These are phyloP conservation scores for Venturia aucupariae DNA, from an alignment of 2,329 filamentous ascomycete genomes.

Conservation along the genomic window DNA sequence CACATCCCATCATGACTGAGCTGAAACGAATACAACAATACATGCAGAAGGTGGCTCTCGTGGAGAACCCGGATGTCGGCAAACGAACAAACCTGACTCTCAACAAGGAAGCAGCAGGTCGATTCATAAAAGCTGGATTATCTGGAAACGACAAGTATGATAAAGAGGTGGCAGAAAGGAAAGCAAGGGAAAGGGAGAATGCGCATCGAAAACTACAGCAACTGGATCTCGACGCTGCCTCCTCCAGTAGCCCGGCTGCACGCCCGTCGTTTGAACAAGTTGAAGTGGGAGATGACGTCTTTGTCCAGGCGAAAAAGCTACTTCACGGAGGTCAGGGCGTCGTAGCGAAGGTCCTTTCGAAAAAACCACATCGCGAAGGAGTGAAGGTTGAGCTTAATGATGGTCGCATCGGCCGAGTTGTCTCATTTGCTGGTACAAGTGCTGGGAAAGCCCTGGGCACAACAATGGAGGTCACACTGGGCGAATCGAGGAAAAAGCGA, in stretches of 20 bases:
- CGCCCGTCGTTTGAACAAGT: neutral
- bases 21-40: slow-evolving; percentile 82
- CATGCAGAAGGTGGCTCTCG: slow-evolving; percentile 79
- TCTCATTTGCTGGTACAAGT: neutral
- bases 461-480: neutral
- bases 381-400: neutral
- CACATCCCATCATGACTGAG: slow-evolving; percentile 78
- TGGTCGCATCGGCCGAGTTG: neutral
- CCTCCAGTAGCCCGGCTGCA: neutral
- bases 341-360: neutral
- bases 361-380: neutral
- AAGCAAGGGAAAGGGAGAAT: slow-evolving; percentile 3
- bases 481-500: slow-evolving; percentile 3
- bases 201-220: slow-evolving; percentile 12
- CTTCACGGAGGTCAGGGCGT: neutral
- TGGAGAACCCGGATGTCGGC: slow-evolving; percentile 53
- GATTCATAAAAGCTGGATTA: slow-evolving; percentile 14
- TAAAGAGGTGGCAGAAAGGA: slow-evolving; percentile 9
- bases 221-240: neutral
- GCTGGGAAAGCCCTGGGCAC: neutral
- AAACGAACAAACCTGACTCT: slow-evolving; percentile 52
- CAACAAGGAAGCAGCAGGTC: slow-evolving; percentile 14
- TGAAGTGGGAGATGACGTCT: neutral
- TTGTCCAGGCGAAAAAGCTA: neutral
- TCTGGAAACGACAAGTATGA: slow-evolving; percentile 12